Evolutionary conservation across 2,329 filamentous ascomycete genomes (phyloP), one percentile per base, ranked within the genome.

Genomic region (Sarocladium brachiariae): DNA sequence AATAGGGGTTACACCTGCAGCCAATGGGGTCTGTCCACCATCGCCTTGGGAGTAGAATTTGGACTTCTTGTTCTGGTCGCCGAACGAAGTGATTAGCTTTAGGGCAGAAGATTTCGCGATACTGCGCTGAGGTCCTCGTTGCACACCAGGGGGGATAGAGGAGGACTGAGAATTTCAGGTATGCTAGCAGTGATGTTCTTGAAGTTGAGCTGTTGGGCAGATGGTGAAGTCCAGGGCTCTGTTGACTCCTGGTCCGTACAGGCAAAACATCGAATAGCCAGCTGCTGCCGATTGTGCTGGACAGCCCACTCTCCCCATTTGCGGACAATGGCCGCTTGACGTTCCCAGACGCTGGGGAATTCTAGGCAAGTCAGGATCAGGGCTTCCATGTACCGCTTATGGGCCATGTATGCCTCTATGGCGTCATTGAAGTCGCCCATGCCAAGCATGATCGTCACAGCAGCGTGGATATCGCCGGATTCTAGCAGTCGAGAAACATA

Each of bases 221-320:
- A 85, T 9, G 92, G 90, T 8, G 91, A 95, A 18, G 84, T 81
- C 91, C 90, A 96, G 1, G 89, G 86, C 64, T 93, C 89, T 0
- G 86, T 83, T 0, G 88, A 86, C 63, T 96, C 90, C 18, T 86
- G 77, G 21, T 87, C 89, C 16, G 89, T 93, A 65, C 92, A 96
- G 46, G 92, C 89, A 65, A 96, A 96, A 68, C 86, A 97, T 60
- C 91, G 78, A 46, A 96, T 93, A 16, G 93, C 93, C 41, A 99
- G 74, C 59, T 95, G 88, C 57, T 93, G 87, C 60, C 96, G 87
- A 14, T 87, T 86, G 59, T 93, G 85, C 55, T 87, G 84, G 11
- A 96, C 84, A 33, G 92, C 89, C 72, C 87, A 84, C 61, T 96
- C 92, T 52, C 93, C 93, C 93, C 93, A 99, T 72, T 93, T 92